Conservation (phyloP, 148 eudicot genomes). For the Diospyros kaki region DNA sequence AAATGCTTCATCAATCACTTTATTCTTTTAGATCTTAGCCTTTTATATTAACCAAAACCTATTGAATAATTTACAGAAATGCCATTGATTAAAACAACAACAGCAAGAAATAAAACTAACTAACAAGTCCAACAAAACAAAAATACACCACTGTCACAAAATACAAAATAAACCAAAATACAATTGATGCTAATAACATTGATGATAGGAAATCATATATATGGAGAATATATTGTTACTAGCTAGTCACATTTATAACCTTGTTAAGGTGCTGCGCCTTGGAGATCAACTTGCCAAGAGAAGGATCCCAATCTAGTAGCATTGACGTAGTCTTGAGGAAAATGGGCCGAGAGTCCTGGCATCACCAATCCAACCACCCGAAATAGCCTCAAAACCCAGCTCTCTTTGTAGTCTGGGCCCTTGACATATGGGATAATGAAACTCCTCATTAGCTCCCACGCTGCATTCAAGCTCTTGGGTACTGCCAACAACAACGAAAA, state of each 20-base stretch:
- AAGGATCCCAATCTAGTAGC: constrained; percentile 41
- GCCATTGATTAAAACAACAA: no score
- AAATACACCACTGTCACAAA: no score
- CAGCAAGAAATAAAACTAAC: no score
- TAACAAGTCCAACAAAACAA: no score
- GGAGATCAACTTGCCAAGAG: not conserved
- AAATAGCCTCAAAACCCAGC: constrained; percentile 26
- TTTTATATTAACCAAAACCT: no score
- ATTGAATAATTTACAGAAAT: no score
- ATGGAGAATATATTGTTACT: no score
- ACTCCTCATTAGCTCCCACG: constrained; percentile 72
- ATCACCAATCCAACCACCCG: constrained; percentile 47
- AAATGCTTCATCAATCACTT: no score
- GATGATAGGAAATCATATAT: no score
- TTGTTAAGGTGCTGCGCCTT: not conserved
- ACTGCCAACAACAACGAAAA: constrained; percentile 50
- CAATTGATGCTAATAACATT: no score
- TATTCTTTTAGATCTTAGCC: no score
- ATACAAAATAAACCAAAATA: no score
- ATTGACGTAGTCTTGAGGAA: constrained; percentile 64
- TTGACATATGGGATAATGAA: constrained; percentile 34
- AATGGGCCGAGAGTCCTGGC: constrained; percentile 68
- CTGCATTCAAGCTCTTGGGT: constrained; percentile 50
- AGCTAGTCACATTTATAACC: constrained; percentile 6
- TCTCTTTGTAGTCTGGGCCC: constrained; percentile 57